Evolutionary conservation across 1,284 basidiomycete species (phyloP), one percentile per base, ranked within the genome.

Genomic region (Heliocybe sulcata): DNA sequence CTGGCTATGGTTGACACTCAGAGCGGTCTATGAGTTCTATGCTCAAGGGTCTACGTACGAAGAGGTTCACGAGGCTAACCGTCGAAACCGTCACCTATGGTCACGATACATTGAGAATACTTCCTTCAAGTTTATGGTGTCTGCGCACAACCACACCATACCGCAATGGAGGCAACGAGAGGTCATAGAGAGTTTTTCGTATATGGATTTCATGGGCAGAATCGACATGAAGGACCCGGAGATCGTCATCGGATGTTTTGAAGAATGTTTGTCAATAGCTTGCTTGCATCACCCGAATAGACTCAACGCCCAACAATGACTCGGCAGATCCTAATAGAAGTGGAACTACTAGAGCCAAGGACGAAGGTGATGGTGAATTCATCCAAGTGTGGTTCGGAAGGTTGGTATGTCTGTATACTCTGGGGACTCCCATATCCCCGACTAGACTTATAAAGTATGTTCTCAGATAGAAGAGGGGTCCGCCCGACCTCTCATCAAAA

Each of bases 181-280:
- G 22, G 78, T 92, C 38, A 85, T 97, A 56, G 85, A 95, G 63
- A 79, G 77, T 60, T 97, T 98, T 68, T 72, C 79, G 1, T 98
- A 93, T 69, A 94, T 98, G 87, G 82, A 74, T 22, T 85, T 96
- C 58, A 67, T 79, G 57, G 95, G 95, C 3, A 81, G 81, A 60
- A 93, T 98, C 61, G 83, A 90, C 56, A 82, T 99, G 79, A 87
- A 86, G 59, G 77, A 77, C 31, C 91, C 97, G 0, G 82, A 94
- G 35, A 80, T 95, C 31, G 81, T 83, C 25, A 76, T 95, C 54
- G 82, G 85, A 2, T 84, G 90, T 35, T 91, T 91, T 59, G 96
- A 99, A 74, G 97, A 99, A 74, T 98, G 94, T 92, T 60, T 58
- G 82, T 70, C 47, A 48, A 31, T 52, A 9, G 20, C 12, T 31